A percentile compares a stretch with the other conserved stretches of the same genome.
phyloP scores from a whole-genome alignment of 2,329 filamentous ascomycete genomes.

The Aspergillus chevalieri region DNA sequence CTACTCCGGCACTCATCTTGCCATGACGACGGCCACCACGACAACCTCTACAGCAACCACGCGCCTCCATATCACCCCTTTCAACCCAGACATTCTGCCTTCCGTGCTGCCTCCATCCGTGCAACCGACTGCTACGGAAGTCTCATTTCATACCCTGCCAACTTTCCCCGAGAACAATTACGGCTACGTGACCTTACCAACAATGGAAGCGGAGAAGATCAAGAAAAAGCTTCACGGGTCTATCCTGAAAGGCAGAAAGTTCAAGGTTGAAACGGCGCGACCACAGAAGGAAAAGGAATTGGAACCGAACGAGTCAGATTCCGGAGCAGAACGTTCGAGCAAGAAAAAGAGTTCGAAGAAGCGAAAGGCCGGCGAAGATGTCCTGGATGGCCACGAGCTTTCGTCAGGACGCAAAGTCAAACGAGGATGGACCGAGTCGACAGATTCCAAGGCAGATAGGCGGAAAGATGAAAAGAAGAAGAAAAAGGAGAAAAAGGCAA shows the following conservation, averaged over 20 bases:
- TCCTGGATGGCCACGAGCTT: constrained; percentile 65
- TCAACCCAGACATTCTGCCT: constrained; percentile 67
- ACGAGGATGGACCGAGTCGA: constrained; percentile 77
- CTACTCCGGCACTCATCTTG: background rate
- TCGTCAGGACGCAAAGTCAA: constrained; percentile 72
- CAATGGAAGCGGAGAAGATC: constrained; percentile 77
- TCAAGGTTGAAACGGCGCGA: constrained; percentile 75
- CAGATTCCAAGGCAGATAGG: constrained; percentile 39
- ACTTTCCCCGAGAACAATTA: constrained; percentile 87
- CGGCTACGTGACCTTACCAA: constrained; percentile 81
- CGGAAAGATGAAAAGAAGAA: constrained; percentile 44
- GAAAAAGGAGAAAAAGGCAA: constrained; percentile 51
- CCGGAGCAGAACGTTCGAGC: constrained; percentile 29
- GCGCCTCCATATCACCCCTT: constrained; percentile 81
- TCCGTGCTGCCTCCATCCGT: constrained; percentile 65
- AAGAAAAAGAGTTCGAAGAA: constrained; percentile 42
- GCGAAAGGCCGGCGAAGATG: constrained; percentile 49
- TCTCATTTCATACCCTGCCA: constrained; percentile 81
- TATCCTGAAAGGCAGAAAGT: constrained; percentile 75
- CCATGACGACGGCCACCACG: constrained; percentile 14
- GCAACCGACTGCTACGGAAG: constrained; percentile 62
- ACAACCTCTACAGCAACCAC: constrained; percentile 18
- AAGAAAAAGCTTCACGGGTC: constrained; percentile 86
- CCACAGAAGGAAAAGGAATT: constrained; percentile 51
- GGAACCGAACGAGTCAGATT: constrained; percentile 30